Percentiles rank a stretch among this genome's conserved stretches.
Evolutionary conservation across 805 yeast genomes (phyloP).

Genomic region (Candida rishiriensis): DNA sequence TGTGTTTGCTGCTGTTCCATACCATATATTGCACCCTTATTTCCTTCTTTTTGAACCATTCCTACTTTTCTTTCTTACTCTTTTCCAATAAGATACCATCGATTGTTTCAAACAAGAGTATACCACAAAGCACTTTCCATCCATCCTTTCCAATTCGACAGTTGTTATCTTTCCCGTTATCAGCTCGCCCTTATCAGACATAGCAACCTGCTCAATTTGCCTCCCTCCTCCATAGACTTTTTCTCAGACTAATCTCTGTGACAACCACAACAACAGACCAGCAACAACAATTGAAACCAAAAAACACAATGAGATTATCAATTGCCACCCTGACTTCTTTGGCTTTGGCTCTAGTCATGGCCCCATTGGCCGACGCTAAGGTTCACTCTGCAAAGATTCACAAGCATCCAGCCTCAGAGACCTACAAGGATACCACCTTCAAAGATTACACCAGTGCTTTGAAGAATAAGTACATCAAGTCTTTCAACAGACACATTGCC

Average conservation of each 20-base stretch:
- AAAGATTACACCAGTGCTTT: constrained; percentile 45
- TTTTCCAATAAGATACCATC: background rate
- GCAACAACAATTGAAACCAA: background rate
- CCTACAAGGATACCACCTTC: constrained; percentile 41
- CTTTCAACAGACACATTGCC: constrained; percentile 30
- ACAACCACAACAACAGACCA: background rate
- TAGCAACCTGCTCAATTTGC: background rate
- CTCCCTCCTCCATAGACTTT: background rate
- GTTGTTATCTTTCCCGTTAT: background rate
- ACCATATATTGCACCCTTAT: too few species aligned
- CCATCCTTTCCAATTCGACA: background rate
- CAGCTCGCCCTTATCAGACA: background rate
- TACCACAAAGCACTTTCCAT: background rate
- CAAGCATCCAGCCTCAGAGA: constrained; percentile 44
- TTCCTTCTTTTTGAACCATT: background rate
- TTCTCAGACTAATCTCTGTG: background rate
- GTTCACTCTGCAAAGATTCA: constrained; percentile 43
- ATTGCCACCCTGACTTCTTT: constrained; percentile 39
- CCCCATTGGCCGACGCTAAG: constrained; percentile 35
- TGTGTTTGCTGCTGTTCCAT: too few species aligned
- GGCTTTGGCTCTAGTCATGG: constrained; percentile 34
- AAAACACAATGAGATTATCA: constrained; percentile 23
- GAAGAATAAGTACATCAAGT: constrained; percentile 43
- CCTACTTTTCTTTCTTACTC: background rate
- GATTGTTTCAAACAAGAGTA: background rate